Evolutionary conservation across 768 basidiomycete species (phyloP), one percentile per base, ranked within the genome.

Genomic region (Rhodosporidiobolus odoratus): DNA sequence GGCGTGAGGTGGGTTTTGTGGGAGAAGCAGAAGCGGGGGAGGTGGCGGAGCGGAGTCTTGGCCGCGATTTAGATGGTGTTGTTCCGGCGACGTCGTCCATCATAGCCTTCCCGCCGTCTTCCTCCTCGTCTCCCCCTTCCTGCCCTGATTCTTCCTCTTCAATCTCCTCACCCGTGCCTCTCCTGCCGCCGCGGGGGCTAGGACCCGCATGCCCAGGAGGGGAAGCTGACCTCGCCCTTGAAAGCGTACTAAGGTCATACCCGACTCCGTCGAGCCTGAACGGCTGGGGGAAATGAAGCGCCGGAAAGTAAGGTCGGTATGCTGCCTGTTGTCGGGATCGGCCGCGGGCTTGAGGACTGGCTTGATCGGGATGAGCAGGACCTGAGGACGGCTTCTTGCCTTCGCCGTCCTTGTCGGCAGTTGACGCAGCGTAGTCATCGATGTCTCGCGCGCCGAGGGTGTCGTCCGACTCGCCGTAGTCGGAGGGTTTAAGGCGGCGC

Each of bases 401-500:
- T 27, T 66, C 64, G 52, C 43, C 54, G 21, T 54, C 40, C 37
- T 54, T 37, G 62, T 47, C 52, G 50, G 19, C 7, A 32, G 19
- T 63, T 45, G 65, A 16, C n/a, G 56, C 50, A 35, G 34, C 25
- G 54, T 72, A 65, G 25, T 30, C 34, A 58, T 75, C 78, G 78
- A 57, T 77, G 45, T 37, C 75, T 58, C 38, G 60, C 37, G 60
- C 65, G 45, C 56, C 52, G 19, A 32, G 27, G 9, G 52, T 76
- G 71, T 41, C 75, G 71, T 65, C 67, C 34, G 78, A 76, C 25
- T 77, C 68, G 75, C 73, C 58, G 74, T 71, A 71, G 2, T 65
- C 64, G 30, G 65, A 57, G 45, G 80, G 79, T 2, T 81, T 80
- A 21, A 91, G 76, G 54, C 92, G 82, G 66, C 92, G 88, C 77